Evolutionary conservation across 495 filamentous ascomycete species (phyloP), one percentile per base, ranked within the genome.

Genomic region (Neurospora sp.): DNA sequence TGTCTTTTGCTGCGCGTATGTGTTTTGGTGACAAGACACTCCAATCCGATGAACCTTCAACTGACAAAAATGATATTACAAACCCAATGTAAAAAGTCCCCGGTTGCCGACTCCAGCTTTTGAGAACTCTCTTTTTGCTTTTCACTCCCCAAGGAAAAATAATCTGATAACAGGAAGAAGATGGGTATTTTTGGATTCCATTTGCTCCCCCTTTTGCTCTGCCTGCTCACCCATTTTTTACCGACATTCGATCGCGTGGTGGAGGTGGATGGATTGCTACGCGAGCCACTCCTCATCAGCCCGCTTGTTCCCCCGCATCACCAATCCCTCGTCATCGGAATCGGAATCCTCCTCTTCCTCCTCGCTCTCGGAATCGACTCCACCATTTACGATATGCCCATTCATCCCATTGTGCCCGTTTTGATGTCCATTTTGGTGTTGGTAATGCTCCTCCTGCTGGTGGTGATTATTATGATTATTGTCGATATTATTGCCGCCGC

Each of bases 241-340:
- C 53, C 27, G 27, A 65, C 53, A 65, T 1, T 65, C 53, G 27
- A 65, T 65, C 7, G 53, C 53, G 22, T 65, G 27, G 53, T 65
- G 53, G 53, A 65, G 14, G 31, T 65, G 27, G 27, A 65, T 31
- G 6, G 27, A 8, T 65, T 35, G 27, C 53, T 79, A 86, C 22
- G 84, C 84, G 38, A 86, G 79, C 85, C 85, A 86, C 22, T 82
- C 81, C 75, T 86, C 84, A 65, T 86, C 85, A 61, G 84, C 81
- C 68, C 85, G 78, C 73, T 84, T 85, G n/a, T 81, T 77, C 6
- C 84, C 84, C 41, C 81, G 78, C 84, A 86, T 86, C 74, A 84
- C 78, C n/a, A 85, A 73, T 8, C 83, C 85, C 14, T 85, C 84
- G 71, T 85, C 84, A 7, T 82, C 76, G 0, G 80, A 81, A 35